Conservation (phyloP, 176 grass and related monocot species). For the Hordeum marinum region DNA sequence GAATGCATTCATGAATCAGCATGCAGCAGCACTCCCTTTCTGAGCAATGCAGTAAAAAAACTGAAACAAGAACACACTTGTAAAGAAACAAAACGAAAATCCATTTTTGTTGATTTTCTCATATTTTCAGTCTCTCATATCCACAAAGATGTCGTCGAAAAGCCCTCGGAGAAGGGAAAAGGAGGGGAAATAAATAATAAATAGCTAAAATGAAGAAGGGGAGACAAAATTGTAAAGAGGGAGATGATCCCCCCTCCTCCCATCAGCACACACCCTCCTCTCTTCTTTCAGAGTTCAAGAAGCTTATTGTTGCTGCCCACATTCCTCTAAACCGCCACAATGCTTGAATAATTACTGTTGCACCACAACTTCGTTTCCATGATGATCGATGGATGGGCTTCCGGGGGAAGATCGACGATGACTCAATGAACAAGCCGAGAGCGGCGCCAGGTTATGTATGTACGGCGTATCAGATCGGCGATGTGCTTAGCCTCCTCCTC, state of each 20-base stretch:
- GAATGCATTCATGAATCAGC: conserved; percentile 27
- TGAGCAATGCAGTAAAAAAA: conserved; percentile 1
- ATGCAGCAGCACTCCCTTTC: conserved; percentile 1
- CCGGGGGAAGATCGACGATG: conserved; percentile 12
- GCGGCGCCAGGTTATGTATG: conserved; percentile 17
- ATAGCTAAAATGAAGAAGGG: conserved; percentile 8
- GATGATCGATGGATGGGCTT: conserved; percentile 13
- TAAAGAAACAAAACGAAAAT: conserved; percentile 29
- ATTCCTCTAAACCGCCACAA: conserved; percentile 6
- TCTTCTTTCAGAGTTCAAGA: conserved; percentile 36
- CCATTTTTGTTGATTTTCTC: conserved; percentile 24
- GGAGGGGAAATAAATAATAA: conserved; percentile 6
- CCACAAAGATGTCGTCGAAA: conserved; percentile 34
- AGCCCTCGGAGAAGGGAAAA: conserved; percentile 15
- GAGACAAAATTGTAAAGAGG: conserved; percentile 31
- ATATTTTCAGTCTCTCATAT: conserved; percentile 41
- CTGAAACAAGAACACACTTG: neutral
- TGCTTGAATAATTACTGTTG: conserved; percentile 21
- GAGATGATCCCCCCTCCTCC: conserved; percentile 24
- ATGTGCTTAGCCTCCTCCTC: conserved; percentile 55
- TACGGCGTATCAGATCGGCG: conserved; percentile 32
- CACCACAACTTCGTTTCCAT: conserved; percentile 16
- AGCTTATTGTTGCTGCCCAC: conserved; percentile 39
- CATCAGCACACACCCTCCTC: conserved; percentile 22
- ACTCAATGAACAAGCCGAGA: conserved; percentile 2